Evolutionary conservation across 1,139 yeast species (phyloP).

Genomic region (Wickerhamiella pararugosa): DNA sequence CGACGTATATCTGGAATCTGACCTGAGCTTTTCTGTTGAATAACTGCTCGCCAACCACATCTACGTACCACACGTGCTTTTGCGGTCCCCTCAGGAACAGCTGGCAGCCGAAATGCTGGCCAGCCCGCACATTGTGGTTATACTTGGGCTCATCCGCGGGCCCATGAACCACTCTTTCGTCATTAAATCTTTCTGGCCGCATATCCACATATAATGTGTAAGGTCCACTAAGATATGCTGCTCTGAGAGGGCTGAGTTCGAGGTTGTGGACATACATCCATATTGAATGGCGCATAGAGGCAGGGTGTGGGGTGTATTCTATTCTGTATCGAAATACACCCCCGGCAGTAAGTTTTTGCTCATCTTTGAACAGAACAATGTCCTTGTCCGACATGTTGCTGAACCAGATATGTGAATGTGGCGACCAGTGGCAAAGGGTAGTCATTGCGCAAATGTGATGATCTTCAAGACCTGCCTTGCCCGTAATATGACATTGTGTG

Average conservation of each 20-base stretch:
- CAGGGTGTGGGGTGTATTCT: slow-evolving; percentile 29
- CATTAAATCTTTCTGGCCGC: slow-evolving; percentile 46
- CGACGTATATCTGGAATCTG: slow-evolving; percentile 53
- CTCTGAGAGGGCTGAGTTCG: slow-evolving; percentile 63
- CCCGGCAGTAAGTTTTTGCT: slow-evolving; percentile 34
- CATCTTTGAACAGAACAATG: slow-evolving; percentile 12
- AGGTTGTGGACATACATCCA: slow-evolving; percentile 60
- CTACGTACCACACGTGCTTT: slow-evolving; percentile 63
- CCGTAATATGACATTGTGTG: too few relatives aligned
- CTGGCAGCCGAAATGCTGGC: slow-evolving; percentile 42
- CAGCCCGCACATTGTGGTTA: slow-evolving; percentile 64
- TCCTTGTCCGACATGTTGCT: slow-evolving; percentile 1
- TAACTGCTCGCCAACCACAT: slow-evolving; percentile 70
- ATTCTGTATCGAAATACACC: slow-evolving; percentile 39
- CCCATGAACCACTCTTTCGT: slow-evolving; percentile 39
- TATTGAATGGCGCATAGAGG: slow-evolving; percentile 22
- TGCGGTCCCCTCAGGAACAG: slow-evolving; percentile 30
- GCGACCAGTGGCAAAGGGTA: too few relatives aligned
- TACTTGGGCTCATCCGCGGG: slow-evolving; percentile 54
- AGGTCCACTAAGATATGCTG: slow-evolving; percentile 86
- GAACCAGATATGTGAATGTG: too few relatives aligned
- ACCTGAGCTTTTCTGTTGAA: slow-evolving; percentile 58
- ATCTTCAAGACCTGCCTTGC: too few relatives aligned
- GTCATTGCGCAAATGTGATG: too few relatives aligned
- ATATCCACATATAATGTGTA: slow-evolving; percentile 79